A percentile compares a stretch with the other conserved stretches of the same genome.
Evolutionary conservation across 2,329 filamentous ascomycete species (phyloP).

Genomic region (Exophiala mesophila): DNA sequence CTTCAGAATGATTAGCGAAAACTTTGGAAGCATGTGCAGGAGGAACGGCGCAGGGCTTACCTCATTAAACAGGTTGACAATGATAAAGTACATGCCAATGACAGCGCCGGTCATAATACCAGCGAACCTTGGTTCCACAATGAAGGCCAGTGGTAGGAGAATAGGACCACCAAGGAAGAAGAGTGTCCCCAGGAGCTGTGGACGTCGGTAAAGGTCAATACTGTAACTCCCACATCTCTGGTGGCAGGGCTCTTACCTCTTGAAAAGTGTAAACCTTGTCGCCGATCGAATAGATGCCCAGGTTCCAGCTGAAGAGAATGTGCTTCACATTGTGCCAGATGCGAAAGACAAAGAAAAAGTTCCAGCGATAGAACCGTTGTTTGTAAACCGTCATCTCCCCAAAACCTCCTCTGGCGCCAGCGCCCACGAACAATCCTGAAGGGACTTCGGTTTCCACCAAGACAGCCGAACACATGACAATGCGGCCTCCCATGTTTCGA

Average conservation of each 20-base stretch:
- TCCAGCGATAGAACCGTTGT: conserved; percentile 49
- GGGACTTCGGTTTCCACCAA: conserved; percentile 51
- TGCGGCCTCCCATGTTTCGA: conserved; percentile 41
- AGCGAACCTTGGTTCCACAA: conserved; percentile 39
- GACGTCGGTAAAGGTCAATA: no score
- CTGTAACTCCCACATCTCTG: not conserved
- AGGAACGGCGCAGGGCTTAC: conserved; percentile 33
- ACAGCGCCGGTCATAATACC: conserved; percentile 37
- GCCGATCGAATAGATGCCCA: conserved; percentile 47
- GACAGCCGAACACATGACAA: conserved; percentile 46
- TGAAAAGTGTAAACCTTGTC: conserved; percentile 48
- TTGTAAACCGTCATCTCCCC: conserved; percentile 52
- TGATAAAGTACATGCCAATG: conserved; percentile 40
- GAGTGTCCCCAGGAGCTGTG: conserved; percentile 39
- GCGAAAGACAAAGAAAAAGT: conserved; percentile 49
- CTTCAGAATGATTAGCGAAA: no score
- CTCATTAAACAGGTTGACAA: conserved; percentile 46
- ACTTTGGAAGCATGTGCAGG: no score
- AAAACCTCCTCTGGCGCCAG: conserved; percentile 43
- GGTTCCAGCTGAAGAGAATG: conserved; percentile 44
- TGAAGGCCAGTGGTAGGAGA: conserved; percentile 43
- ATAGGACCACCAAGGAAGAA: conserved; percentile 45
- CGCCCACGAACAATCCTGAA: conserved; percentile 39
- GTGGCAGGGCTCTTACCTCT: conserved; percentile 31
- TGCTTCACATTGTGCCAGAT: conserved; percentile 47